phyloP scores from a whole-genome alignment of 768 basidiomycete species.

The Agaricus blazei region DNA sequence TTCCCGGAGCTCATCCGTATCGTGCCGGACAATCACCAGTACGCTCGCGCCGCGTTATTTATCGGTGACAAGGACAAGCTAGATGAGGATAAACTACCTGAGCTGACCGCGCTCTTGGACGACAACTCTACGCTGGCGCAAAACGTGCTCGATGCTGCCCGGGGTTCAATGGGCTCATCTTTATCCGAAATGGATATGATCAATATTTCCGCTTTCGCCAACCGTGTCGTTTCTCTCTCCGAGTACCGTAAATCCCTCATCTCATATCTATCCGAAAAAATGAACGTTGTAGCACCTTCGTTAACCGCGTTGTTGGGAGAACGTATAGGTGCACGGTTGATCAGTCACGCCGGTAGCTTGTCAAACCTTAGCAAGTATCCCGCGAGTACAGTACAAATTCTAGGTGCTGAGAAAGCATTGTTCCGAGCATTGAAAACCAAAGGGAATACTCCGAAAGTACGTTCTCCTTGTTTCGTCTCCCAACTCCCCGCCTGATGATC shows the following conservation, averaged over 20 bases:
- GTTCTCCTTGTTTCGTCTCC: constrained; percentile 8
- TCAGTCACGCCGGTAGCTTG: constrained; percentile 94
- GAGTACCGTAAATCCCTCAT: constrained; percentile 92
- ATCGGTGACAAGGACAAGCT: constrained; percentile 88
- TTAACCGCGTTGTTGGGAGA: constrained; percentile 88
- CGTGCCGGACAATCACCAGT: constrained; percentile 92
- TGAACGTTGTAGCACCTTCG: constrained; percentile 95
- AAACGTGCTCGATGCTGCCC: constrained; percentile 92
- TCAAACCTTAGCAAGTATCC: constrained; percentile 98
- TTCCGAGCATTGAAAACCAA: constrained; percentile 98
- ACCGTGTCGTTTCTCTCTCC: constrained; percentile 84
- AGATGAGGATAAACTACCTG: constrained; percentile 72
- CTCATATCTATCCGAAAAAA: constrained; percentile 89
- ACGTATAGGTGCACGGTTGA: constrained; percentile 86
- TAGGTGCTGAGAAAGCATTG: constrained; percentile 96
- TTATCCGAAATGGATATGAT: constrained; percentile 92
- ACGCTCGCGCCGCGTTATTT: constrained; percentile 79
- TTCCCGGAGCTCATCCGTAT: constrained; percentile 95
- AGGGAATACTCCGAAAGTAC: constrained; percentile 94
- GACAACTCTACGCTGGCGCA: constrained; percentile 83
- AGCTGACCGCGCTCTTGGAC: constrained; percentile 73
- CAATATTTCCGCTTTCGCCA: constrained; percentile 90
- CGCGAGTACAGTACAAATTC: constrained; percentile 95
- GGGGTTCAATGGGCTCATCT: constrained; percentile 90
- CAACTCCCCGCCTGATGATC: not conserved